phyloP scores from a whole-genome alignment of 2,329 filamentous ascomycete species.

The Orbilia ellipsospora region DNA sequence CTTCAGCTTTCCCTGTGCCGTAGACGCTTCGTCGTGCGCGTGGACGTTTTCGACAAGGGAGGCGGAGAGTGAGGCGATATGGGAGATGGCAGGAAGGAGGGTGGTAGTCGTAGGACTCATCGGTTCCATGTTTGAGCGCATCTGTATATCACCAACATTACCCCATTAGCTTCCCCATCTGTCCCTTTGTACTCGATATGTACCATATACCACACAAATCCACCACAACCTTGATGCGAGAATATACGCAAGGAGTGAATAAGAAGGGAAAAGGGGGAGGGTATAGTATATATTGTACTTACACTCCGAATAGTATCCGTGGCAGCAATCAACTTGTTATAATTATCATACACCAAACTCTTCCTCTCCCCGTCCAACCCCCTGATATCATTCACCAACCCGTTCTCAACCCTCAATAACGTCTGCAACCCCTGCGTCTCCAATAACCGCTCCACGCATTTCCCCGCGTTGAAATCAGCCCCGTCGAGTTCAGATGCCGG shows the following conservation, averaged over 20 bases:
- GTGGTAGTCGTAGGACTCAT: slow-evolving; percentile 78
- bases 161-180: not conserved
- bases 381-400: slow-evolving; percentile 77
- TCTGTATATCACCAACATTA: slow-evolving; percentile 63
- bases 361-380: slow-evolving; percentile 96
- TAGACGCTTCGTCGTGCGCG: slow-evolving; percentile 64
- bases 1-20: slow-evolving; percentile 59
- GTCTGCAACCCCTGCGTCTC: slow-evolving; percentile 74
- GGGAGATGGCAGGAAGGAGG: slow-evolving; percentile 77
- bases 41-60: slow-evolving; percentile 66
- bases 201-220: too few relatives aligned
- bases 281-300: slow-evolving; percentile 5
- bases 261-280: slow-evolving; percentile 36
- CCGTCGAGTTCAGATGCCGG: slow-evolving; percentile 76
- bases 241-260: not conserved
- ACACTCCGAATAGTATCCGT: slow-evolving; percentile 92
- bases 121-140: slow-evolving; percentile 84
- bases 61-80: slow-evolving; percentile 70
- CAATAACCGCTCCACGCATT: slow-evolving; percentile 73
- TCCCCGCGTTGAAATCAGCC: slow-evolving; percentile 76
- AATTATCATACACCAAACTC: slow-evolving; percentile 97
- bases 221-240: too few relatives aligned
- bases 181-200: too few relatives aligned
- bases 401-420: slow-evolving; percentile 76
- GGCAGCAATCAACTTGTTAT: slow-evolving; percentile 94